phyloP scores from a whole-genome alignment of 805 yeast species.

The Lipomyces yamadae region DNA sequence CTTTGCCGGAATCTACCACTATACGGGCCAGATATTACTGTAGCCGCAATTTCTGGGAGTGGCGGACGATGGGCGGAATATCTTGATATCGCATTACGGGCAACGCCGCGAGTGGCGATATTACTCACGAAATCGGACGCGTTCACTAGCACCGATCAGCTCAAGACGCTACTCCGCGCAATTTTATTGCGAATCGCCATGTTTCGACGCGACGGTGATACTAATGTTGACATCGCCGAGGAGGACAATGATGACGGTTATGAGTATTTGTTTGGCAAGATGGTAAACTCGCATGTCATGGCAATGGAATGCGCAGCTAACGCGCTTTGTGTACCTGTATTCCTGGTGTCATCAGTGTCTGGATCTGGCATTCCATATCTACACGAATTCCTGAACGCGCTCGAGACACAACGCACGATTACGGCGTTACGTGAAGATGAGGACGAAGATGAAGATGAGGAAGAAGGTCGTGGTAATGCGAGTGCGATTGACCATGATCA shows the following conservation, averaged over 20 bases:
- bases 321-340: constrained; percentile 32
- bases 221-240: neutral
- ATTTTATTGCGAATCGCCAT: constrained; percentile 22
- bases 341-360: constrained; percentile 32
- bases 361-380: constrained; percentile 29
- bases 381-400: constrained; percentile 28
- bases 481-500: constrained; percentile 19
- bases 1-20: constrained; percentile 28
- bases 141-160: constrained; percentile 19
- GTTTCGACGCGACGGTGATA: constrained; percentile 9
- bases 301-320: constrained; percentile 29
- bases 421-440: neutral
- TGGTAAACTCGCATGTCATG: constrained; percentile 28
- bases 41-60: constrained; percentile 21
- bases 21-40: constrained; percentile 29
- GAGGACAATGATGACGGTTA: constrained; percentile 2
- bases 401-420: constrained; percentile 8
- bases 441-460: neutral
- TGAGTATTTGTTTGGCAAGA: constrained; percentile 25
- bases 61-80: constrained; percentile 30
- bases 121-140: constrained; percentile 33
- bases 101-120: constrained; percentile 28
- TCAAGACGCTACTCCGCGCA: constrained; percentile 21
- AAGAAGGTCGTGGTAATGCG: neutral
- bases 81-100: constrained; percentile 24